Percentiles rank a stretch among this genome's conserved stretches.
Conservation (phyloP, 768 basidiomycete genomes). For the Kwoniella sp. region DNA sequence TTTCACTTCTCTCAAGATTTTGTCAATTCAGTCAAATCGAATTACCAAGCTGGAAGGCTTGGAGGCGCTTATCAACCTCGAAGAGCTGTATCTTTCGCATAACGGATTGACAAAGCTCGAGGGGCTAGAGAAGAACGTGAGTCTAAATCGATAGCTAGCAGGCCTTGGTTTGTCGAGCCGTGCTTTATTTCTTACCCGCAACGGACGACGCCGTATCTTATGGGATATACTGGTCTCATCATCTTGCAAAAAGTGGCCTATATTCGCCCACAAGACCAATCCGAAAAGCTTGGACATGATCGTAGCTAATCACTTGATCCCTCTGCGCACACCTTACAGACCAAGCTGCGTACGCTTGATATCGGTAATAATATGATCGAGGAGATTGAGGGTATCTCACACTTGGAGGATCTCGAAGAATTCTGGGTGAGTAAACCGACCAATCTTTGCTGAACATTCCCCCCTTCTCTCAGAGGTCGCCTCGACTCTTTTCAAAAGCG, state of each 20-base stretch:
- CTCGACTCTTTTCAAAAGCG: too few relatives aligned
- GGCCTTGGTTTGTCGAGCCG: too few relatives aligned
- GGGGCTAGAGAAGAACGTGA: conserved; percentile 80
- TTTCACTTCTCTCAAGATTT: conserved; percentile 73
- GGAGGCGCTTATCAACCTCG: conserved; percentile 70
- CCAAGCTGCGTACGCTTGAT: conserved; percentile 80
- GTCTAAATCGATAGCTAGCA: conserved; percentile 46
- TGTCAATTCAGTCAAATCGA: conserved; percentile 86
- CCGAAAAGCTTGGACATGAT: too few relatives aligned
- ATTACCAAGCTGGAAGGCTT: conserved; percentile 84
- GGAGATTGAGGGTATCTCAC: conserved; percentile 77
- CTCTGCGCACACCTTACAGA: conserved; percentile 52
- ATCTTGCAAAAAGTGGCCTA: too few relatives aligned
- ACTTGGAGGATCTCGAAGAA: conserved; percentile 77
- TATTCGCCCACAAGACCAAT: too few relatives aligned
- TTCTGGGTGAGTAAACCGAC: conserved; percentile 74
- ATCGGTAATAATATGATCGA: conserved; percentile 81
- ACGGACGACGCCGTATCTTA: too few relatives aligned
- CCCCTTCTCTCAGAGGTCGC: too few relatives aligned
- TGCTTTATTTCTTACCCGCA: too few relatives aligned
- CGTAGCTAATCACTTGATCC: too few relatives aligned
- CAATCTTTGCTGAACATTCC: too few relatives aligned
- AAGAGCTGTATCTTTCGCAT: conserved; percentile 90
- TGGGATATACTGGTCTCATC: too few relatives aligned
- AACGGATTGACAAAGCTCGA: conserved; percentile 84